phyloP scores from a whole-genome alignment of 306 rosid species.

The Quercus variabilis region DNA sequence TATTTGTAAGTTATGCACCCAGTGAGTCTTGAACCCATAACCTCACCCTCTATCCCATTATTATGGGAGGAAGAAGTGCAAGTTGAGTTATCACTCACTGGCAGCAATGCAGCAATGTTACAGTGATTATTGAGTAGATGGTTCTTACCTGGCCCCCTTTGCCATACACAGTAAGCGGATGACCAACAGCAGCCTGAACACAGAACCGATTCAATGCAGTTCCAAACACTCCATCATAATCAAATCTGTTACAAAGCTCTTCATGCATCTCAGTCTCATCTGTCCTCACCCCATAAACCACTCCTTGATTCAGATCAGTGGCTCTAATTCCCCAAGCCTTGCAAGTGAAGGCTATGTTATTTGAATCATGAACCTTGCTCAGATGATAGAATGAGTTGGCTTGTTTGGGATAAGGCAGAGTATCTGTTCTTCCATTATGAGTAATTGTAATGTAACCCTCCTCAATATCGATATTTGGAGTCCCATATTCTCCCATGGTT shows the following conservation, averaged over 20 bases:
- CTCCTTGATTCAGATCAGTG: slow-evolving; percentile 95
- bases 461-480: slow-evolving; percentile 95
- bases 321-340: slow-evolving; percentile 99
- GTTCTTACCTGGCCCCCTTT: slow-evolving; percentile 96
- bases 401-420: slow-evolving; percentile 95
- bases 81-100: no score
- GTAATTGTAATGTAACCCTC: slow-evolving; percentile 94
- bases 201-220: slow-evolving; percentile 96
- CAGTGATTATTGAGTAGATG: background rate
- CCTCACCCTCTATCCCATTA: no score
- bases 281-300: slow-evolving; percentile 84
- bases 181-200: slow-evolving; percentile 95
- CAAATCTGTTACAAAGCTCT: slow-evolving; percentile 73
- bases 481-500: slow-evolving; percentile 99
- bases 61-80: no score
- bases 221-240: slow-evolving; percentile 93
- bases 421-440: slow-evolving; percentile 94
- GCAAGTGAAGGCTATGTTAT: slow-evolving; percentile 97
- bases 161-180: slow-evolving; percentile 96
- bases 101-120: background rate
- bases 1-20: no score
- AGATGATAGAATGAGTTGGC: slow-evolving; percentile 97
- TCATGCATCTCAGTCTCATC: slow-evolving; percentile 88
- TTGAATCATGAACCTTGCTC: slow-evolving; percentile 94
- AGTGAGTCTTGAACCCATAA: no score